Base-by-base conservation (phyloP, 345 rosid genomes). In the Eucalyptus sp. region DNA sequence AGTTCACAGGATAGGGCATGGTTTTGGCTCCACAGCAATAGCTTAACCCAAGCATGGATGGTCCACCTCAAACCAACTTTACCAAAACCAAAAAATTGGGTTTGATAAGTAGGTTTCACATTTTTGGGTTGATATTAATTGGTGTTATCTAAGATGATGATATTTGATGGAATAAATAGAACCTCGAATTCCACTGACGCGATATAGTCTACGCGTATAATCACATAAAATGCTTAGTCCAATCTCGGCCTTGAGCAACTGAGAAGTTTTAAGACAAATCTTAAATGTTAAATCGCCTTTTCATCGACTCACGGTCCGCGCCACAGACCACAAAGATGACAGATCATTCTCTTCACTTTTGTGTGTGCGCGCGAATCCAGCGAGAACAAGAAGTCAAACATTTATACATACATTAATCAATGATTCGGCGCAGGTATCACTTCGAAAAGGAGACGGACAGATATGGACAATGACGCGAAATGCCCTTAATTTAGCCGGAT, bases 131-230 rank as follows among this genome's bases (percentile, higher is more conserved):
- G 81, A 37, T 37, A 37, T 37, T 10, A 8, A 37, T 37, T 71
- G 46, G 46, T 5, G 14, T 37, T 37, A 18, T 71, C 14, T 71
- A 37, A 76, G 48, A 76, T 8, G 0, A 11, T 41, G 20, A 20
- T 76, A 76, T 41, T 10, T 37, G 3, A 13, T 76, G 83, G 81
- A 71, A 41, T 33, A 68, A 33, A 43, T 71, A 71, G 46, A 37
- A 71, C 46, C 46, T 71, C 44, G 1, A 68, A 68, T 33, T 0
- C 48, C 27, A 18, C 48, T 5, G 46, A 1, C 27, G 2, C 29
- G 0, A 76, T 20, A 41, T 76, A 44, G 48, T 0, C 46, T 37
- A 10, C 6, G 0, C 37, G 10, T 18, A 71, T 37, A 20, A 76
- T 76, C 46, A 41, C 13, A 41, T 3, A 20, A 20, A 76, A 76